Evolutionary conservation across 805 yeast genomes (phyloP), one percentile per base, ranked within the genome.

Genomic region (Nakazawaea holstii): DNA sequence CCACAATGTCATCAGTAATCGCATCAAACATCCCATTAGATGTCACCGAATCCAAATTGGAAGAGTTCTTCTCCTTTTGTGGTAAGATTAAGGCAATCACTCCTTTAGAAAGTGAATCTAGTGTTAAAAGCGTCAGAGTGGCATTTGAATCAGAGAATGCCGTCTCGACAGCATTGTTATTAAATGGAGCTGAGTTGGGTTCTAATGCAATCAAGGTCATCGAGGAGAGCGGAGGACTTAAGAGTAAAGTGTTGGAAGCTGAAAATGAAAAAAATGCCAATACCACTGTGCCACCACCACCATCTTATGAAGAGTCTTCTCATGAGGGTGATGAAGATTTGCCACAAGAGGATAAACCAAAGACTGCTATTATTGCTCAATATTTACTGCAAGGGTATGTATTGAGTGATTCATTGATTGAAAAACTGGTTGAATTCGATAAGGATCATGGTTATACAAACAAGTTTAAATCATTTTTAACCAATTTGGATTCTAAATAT

Each of bases 331-430:
- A 30, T 42, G 46, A 49, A 32, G 88, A 84, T 54, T 76, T 84
- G 45, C 64, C 72, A 5, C 95, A 86, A 66, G 95, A 87, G 58
- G 79, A 77, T 51, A 86, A 86, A 68, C 95, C 95, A 48, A 84
- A 84, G 59, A 65, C 80, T 48, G 79, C 88, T 15, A 80, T 87
- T 50, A 68, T 85, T 66, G 92, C 94, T 1, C 92, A 86, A 64
- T 76, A 83, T 56, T 69, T 86, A 50, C 73, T 88, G 30, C 76
- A 80, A n/a, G 95, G 95, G 4, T 86, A 87, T 60, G 75, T 72
- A 15, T 63, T 86, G 39, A 73, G 82, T 41, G 94, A 87, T 61
- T 65, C 72, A 43, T 66, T 84, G 43, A 69, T 86, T 39, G 72
- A 76, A 49, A 74, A 74, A 58, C 85, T 88, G 20, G 70, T 83